Conservation (phyloP, 192 early-diverging fungal species). For the Spizellomyces sp. region DNA sequence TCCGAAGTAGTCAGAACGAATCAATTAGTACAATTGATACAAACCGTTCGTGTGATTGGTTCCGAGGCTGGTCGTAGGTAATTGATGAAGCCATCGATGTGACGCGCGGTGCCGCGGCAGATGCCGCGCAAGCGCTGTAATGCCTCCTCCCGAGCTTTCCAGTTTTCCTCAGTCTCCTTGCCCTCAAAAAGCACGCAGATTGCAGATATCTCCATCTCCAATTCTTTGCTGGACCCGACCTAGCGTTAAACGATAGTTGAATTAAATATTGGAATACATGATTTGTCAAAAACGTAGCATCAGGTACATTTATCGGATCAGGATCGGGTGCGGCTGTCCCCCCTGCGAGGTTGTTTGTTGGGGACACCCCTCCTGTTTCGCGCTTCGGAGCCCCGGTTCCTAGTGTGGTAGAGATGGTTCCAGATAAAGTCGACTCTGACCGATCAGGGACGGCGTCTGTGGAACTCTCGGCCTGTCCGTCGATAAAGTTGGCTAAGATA, state of each 20-base stretch:
- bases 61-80: slow-evolving; percentile 13
- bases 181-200: slow-evolving; percentile 26
- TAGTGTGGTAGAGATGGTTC: no score
- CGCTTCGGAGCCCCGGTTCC: no score
- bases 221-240: not conserved
- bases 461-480: not conserved
- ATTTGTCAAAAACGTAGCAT: not conserved
- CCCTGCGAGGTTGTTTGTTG: no score
- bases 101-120: slow-evolving; percentile 19
- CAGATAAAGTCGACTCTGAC: no score
- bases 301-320: no score
- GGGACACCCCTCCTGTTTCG: no score
- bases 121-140: slow-evolving; percentile 30
- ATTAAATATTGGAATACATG: not conserved
- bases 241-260: no score
- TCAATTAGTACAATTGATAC: not conserved
- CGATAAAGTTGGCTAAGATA: slow-evolving; percentile 13
- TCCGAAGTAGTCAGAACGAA: not conserved
- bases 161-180: slow-evolving; percentile 46
- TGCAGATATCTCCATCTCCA: slow-evolving; percentile 10
- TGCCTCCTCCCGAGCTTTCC: slow-evolving; percentile 34
- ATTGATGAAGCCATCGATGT: not conserved
- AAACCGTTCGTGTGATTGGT: slow-evolving; percentile 25
- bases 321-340: no score
- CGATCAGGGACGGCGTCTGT: no score